Conservation (phyloP, 2,329 filamentous ascomycete species). For the Blumeria hordei region DNA sequence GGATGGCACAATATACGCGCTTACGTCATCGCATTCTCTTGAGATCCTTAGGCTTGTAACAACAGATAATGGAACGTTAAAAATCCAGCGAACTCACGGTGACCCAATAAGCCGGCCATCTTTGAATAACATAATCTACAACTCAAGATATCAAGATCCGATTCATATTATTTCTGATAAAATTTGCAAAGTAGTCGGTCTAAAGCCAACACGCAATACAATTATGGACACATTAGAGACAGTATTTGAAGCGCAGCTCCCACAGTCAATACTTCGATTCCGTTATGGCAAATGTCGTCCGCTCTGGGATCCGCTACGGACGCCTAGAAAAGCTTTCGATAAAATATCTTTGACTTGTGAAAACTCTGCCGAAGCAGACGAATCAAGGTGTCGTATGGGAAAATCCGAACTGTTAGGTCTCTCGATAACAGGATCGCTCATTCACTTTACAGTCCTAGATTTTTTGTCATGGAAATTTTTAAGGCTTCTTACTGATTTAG, state of each 20-base stretch:
- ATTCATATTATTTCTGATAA: conserved; percentile 15
- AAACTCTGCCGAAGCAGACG: neutral
- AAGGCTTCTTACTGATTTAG: conserved; percentile 47
- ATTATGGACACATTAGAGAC: conserved; percentile 13
- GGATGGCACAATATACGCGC: conserved; percentile 22
- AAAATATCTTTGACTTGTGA: neutral
- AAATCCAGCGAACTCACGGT: conserved; percentile 12
- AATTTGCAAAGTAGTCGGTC: conserved; percentile 11
- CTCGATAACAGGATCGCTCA: conserved; percentile 43
- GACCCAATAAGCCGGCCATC: conserved; percentile 14
- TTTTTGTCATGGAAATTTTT: conserved; percentile 42
- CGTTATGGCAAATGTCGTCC: conserved; percentile 24
- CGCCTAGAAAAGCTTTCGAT: neutral
- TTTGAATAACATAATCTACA: conserved; percentile 9
- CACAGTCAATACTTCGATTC: conserved; percentile 31
- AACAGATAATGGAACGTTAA: conserved; percentile 6
- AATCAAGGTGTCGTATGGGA: conserved; percentile 4
- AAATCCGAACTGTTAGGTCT: conserved; percentile 32
- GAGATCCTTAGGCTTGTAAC: conserved; percentile 23
- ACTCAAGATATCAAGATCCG: conserved; percentile 3
- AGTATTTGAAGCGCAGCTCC: conserved; percentile 32
- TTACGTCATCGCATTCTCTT: conserved; percentile 30
- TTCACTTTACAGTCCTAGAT: conserved; percentile 42
- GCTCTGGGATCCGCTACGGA: conserved; percentile 11
- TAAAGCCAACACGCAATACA: conserved; percentile 11